A percentile compares a stretch with the other conserved stretches of the same genome.
Conservation (phyloP, 441 rosid species). For the Adansonia madagascariensis region DNA sequence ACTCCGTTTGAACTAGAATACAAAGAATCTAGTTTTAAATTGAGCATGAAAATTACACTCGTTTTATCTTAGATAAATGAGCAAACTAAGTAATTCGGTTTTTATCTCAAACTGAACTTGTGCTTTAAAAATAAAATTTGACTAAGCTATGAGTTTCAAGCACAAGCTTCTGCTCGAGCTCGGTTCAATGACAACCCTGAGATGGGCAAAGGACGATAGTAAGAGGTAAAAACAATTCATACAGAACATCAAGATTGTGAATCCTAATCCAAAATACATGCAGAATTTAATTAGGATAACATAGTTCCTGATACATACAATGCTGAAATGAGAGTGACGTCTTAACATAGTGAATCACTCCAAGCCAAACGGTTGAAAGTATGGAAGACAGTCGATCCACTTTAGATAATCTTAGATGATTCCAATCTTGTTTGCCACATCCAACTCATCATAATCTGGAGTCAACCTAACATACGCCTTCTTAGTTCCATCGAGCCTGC, state of each 20-base stretch:
- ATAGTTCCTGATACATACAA: constrained; percentile 8
- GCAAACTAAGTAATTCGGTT: too few relatives aligned
- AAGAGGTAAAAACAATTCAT: neutral
- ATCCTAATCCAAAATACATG: neutral
- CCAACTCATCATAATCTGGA: constrained; percentile 49
- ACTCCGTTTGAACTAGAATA: too few relatives aligned
- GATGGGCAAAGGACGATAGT: neutral
- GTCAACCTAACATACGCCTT: constrained; percentile 27
- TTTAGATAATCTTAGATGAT: constrained; percentile 38
- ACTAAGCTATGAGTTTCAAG: too few relatives aligned
- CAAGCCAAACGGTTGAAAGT: constrained; percentile 14
- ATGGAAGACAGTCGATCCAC: neutral
- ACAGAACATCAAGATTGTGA: neutral
- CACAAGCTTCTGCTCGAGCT: too few relatives aligned
- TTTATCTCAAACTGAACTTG: too few relatives aligned
- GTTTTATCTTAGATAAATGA: too few relatives aligned
- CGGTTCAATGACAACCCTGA: too few relatives aligned
- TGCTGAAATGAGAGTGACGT: neutral
- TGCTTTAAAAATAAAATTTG: too few relatives aligned
- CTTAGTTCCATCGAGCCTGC: constrained; percentile 55
- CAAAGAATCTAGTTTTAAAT: too few relatives aligned
- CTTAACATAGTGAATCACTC: neutral
- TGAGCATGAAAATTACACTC: too few relatives aligned
- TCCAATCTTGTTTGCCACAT: constrained; percentile 51
- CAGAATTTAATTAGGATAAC: constrained; percentile 4